Evolutionary conservation across 345 rosid genomes (phyloP).

Genomic region (Nasturtium officinale): DNA sequence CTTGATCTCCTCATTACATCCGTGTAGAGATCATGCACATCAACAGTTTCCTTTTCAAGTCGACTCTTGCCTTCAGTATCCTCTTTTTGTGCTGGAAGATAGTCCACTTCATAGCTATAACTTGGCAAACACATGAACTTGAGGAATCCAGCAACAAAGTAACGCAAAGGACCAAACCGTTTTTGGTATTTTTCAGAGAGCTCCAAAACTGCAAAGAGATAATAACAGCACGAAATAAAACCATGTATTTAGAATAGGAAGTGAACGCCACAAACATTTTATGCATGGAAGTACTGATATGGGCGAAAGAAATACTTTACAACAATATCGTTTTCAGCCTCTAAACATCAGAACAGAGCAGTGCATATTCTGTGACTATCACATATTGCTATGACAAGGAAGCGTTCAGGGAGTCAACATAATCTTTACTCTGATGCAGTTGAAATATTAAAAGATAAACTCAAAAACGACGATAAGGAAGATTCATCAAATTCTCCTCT

Average conservation of each 20-base stretch:
- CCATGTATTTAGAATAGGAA: neutral
- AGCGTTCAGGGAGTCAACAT: conserved; percentile 2
- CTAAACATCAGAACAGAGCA: conserved; percentile 19
- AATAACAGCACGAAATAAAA: conserved; percentile 27
- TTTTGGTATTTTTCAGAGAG: conserved; percentile 93
- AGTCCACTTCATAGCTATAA: conserved; percentile 92
- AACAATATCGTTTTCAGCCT: conserved; percentile 8
- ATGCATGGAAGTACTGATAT: conserved; percentile 12
- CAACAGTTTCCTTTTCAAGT: conserved; percentile 57
- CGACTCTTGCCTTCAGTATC: conserved; percentile 60
- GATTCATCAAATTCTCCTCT: neutral
- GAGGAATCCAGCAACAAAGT: conserved; percentile 93
- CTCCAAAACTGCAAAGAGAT: conserved; percentile 74
- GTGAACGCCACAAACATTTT: conserved; percentile 7
- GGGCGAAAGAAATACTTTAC: conserved; percentile 9
- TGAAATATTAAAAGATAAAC: neutral
- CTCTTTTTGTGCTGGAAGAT: conserved; percentile 79
- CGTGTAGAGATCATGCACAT: conserved; percentile 77
- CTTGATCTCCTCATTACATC: conserved; percentile 85
- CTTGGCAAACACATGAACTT: conserved; percentile 97
- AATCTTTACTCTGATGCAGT: neutral
- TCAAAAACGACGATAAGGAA: neutral
- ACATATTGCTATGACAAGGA: conserved; percentile 2
- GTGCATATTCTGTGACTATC: conserved; percentile 1
- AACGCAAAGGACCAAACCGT: conserved; percentile 95